Evolutionary conservation across 257 asterid species (phyloP).

Genomic region (Phtheirospermum japonicum): DNA sequence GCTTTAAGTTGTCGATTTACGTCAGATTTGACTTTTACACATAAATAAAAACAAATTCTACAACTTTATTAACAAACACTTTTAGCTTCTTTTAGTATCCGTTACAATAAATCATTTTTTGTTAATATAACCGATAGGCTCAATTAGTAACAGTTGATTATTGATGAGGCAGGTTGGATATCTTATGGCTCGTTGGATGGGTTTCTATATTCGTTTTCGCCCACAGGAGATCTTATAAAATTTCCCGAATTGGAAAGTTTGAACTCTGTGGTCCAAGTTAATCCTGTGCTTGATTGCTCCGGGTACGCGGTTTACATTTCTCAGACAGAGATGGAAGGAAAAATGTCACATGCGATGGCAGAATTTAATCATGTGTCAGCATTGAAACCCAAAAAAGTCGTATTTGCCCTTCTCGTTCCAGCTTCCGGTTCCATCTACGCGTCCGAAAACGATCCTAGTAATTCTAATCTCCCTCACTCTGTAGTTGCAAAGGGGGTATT

Average conservation of each 20-base stretch:
- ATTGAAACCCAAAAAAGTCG: constrained; percentile 58
- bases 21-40: too few species aligned
- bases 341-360: constrained; percentile 42
- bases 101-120: too few species aligned
- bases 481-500: too few species aligned
- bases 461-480: constrained; percentile 24
- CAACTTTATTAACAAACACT: too few species aligned
- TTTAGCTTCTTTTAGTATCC: too few species aligned
- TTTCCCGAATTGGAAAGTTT: constrained; percentile 45
- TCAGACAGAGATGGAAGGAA: constrained; percentile 71
- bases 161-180: constrained; percentile 77
- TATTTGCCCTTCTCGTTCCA: constrained; percentile 57
- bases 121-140: too few species aligned
- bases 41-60: too few species aligned
- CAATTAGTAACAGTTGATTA: not conserved
- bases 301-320: constrained; percentile 70
- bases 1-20: too few species aligned
- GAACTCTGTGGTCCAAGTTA: constrained; percentile 62
- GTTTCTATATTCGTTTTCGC: constrained; percentile 81
- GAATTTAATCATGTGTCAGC: constrained; percentile 63
- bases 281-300: constrained; percentile 82
- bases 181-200: constrained; percentile 91
- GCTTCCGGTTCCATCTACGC: constrained; percentile 53
- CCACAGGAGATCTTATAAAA: constrained; percentile 52
- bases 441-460: constrained; percentile 75